These are phyloP conservation scores for Takashimella koratensis DNA, from an alignment of 1,284 basidiomycete species.

Conservation along the genomic window DNA sequence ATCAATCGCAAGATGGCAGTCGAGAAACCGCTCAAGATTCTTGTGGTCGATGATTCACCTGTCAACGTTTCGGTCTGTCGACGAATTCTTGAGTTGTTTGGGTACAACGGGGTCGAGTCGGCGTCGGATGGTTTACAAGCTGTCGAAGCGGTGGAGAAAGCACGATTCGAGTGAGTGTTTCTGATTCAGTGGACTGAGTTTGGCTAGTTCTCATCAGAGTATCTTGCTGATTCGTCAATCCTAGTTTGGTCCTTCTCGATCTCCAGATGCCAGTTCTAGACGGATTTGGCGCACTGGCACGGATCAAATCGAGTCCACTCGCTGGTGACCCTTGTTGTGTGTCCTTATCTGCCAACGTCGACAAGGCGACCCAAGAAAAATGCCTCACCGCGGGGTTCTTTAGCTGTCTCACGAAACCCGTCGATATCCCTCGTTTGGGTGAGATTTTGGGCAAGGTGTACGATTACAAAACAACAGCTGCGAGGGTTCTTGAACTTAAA, in stretches of 20 bases:
- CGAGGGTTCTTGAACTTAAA: too few relatives aligned
- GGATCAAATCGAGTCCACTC: constrained; percentile 28
- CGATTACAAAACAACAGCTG: too few relatives aligned
- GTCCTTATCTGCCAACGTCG: constrained; percentile 45
- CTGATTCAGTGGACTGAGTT: background rate
- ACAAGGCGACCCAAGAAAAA: constrained; percentile 31
- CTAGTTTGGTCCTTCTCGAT: constrained; percentile 37
- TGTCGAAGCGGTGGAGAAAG: constrained; percentile 33
- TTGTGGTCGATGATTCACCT: constrained; percentile 45
- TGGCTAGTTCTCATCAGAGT: background rate
- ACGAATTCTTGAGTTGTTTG: constrained; percentile 40
- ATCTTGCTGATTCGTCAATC: background rate
- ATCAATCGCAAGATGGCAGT: constrained; percentile 12
- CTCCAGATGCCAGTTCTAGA: constrained; percentile 46
- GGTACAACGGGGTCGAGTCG: constrained; percentile 34
- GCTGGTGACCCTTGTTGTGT: constrained; percentile 37
- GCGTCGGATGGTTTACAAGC: constrained; percentile 42
- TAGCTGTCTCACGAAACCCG: constrained; percentile 38
- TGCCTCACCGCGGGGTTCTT: constrained; percentile 33
- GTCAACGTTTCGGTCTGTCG: constrained; percentile 42
- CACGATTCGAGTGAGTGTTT: constrained; percentile 26
- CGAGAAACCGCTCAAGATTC: constrained; percentile 33
- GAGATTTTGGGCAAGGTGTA: constrained; percentile 17
- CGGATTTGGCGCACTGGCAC: constrained; percentile 32
- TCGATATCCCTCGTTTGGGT: constrained; percentile 33